phyloP scores from a whole-genome alignment of 345 rosid genomes.

The Hypericum perforatum region DNA sequence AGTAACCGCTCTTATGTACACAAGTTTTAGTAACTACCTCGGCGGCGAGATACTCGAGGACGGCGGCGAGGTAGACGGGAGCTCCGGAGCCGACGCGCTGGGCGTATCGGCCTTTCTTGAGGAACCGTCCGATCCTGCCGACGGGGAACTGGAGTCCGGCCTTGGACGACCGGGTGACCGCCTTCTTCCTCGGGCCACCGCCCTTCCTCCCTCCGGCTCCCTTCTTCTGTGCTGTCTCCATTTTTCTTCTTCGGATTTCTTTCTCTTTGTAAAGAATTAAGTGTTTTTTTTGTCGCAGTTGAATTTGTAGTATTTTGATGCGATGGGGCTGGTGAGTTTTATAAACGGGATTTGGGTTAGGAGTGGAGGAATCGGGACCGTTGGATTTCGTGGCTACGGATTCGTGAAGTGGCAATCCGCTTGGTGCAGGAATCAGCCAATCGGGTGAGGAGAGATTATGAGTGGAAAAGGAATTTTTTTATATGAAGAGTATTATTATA shows the following conservation, averaged over 20 bases:
- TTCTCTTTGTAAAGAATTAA: background rate
- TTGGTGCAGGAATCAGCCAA: constrained; percentile 6
- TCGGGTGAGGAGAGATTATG: constrained; percentile 5
- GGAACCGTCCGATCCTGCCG: constrained; percentile 27
- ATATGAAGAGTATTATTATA: no score
- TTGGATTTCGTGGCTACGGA: constrained; percentile 16
- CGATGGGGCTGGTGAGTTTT: constrained; percentile 1
- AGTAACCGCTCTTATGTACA: no score
- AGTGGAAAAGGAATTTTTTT: no score
- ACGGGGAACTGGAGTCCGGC: constrained; percentile 36
- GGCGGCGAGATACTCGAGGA: constrained; percentile 36
- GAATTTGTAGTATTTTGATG: constrained; percentile 1
- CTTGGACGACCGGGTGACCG: constrained; percentile 25
- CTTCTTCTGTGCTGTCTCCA: constrained; percentile 24
- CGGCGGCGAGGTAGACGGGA: constrained; percentile 35
- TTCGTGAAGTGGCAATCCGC: constrained; percentile 18
- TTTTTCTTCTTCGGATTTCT: constrained; percentile 12
- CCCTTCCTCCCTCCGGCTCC: constrained; percentile 36
- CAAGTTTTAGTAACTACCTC: no score
- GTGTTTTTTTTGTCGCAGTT: background rate
- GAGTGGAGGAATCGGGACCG: constrained; percentile 4
- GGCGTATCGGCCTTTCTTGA: constrained; percentile 36
- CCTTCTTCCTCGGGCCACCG: constrained; percentile 37
- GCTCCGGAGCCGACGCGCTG: constrained; percentile 32
- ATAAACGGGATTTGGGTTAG: constrained; percentile 2